phyloP scores from a whole-genome alignment of 2,329 filamentous ascomycete genomes.

The Ceratocystis cacaofunesta region DNA sequence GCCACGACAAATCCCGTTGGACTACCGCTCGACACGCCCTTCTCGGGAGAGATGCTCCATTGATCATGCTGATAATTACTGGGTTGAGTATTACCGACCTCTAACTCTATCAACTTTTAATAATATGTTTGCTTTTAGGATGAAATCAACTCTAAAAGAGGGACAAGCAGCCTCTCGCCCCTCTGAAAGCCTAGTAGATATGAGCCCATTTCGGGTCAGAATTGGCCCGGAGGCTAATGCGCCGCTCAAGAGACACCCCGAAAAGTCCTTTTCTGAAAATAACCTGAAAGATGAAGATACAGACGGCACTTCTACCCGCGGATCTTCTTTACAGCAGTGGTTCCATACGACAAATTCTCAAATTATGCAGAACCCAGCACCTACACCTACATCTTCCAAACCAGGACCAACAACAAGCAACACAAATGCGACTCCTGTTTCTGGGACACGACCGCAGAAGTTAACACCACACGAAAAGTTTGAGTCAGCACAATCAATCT shows the following conservation, averaged over 20 bases:
- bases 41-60: constrained; percentile 27
- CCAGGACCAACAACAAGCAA: constrained; percentile 26
- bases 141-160: constrained; percentile 79
- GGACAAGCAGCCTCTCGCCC: constrained; percentile 27
- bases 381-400: neutral
- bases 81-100: constrained; percentile 92
- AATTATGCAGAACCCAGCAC: neutral
- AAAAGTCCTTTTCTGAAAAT: constrained; percentile 50
- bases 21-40: neutral
- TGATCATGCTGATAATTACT: constrained; percentile 75
- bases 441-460: neutral
- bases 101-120: constrained; percentile 73
- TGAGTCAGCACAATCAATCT: constrained; percentile 73
- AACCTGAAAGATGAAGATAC: constrained; percentile 30
- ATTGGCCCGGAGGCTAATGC: constrained; percentile 38
- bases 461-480: constrained; percentile 45
- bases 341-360: constrained; percentile 23
- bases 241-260: constrained; percentile 33
- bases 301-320: constrained; percentile 27
- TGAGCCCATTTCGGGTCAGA: constrained; percentile 77
- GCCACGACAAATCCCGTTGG: constrained; percentile 41
- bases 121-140: constrained; percentile 84
- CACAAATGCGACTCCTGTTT: constrained; percentile 18
- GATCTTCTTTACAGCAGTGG: constrained; percentile 47
- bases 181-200: constrained; percentile 63